Evolutionary conservation across 768 basidiomycete species (phyloP), one percentile per base, ranked within the genome.

Genomic region (Fistulinella prunicolor): DNA sequence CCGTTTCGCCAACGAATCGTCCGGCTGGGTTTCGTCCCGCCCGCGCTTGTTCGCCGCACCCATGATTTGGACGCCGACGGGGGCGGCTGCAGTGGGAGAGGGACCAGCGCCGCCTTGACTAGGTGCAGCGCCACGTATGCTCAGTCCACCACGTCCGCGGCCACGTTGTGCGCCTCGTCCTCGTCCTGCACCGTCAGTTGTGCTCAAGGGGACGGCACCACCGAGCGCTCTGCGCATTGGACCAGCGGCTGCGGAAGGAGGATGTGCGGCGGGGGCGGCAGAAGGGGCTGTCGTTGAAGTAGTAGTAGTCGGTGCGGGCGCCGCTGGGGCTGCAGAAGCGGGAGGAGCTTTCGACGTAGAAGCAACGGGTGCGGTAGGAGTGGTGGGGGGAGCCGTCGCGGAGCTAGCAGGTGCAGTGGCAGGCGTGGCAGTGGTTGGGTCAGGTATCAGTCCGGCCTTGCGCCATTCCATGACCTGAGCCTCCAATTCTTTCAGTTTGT

Each of bases 401-500:
- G 61, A 36, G 17, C 47, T 21, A 6, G 54, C n/a, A 12, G 61
- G 22, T 12, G 38, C 44, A 17, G 56, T 38, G 35, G 50, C 28
- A 12, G 68, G 47, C 23, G 69, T 5, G 12, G 69, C 51, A n/a
- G 64, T 50, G 8, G 60, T 32, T 34, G 68, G 53, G 1, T 69
- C 70, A 10, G 80, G 77, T 35, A 81, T 35, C 3, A 75, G 37
- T 3, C 82, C 81, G 1, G 70, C 65, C 39, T 76, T 75, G 54
- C 74, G 74, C 77, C 77, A 80, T 49, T 77, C 78, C 35, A 77
- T 63, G 29, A 86, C 77, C 48, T 82, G 79, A 10, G 74, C 73
- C 58, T 89, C 86, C 29, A 88, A 70, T 7, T 85, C 82, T 68
- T 87, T 89, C 42, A 88, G 69, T 47, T 74, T 77, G 47, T 68